Evolutionary conservation across 2,329 filamentous ascomycete species (phyloP).

Genomic region (Colletotrichum incanum): DNA sequence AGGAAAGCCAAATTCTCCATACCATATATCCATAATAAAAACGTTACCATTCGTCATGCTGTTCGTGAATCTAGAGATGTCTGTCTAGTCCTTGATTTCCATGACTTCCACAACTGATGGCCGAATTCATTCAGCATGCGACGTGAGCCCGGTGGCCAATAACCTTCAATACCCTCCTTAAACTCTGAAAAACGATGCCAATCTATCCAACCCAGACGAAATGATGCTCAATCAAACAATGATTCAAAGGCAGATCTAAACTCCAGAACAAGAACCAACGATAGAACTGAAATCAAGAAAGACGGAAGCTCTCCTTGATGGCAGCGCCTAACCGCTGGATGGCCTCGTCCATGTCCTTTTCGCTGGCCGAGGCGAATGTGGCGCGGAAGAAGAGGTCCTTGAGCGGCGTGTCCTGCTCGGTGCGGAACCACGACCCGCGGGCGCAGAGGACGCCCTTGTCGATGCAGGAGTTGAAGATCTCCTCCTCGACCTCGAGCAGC

Average conservation of each 20-base stretch:
- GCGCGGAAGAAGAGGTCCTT: slow-evolving; percentile 87
- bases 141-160: neutral
- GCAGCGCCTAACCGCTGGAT: slow-evolving; percentile 84
- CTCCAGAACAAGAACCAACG: neutral
- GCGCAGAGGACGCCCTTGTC: slow-evolving; percentile 85
- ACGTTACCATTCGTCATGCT: neutral
- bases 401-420: slow-evolving; percentile 74
- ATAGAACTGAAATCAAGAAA: slow-evolving; percentile 46
- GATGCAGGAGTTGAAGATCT: slow-evolving; percentile 86
- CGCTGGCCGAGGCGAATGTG: slow-evolving; percentile 87
- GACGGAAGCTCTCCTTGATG: slow-evolving; percentile 71
- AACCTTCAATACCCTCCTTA: neutral
- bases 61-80: neutral
- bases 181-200: neutral
- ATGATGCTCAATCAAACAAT: neutral
- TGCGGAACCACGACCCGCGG: slow-evolving; percentile 92
- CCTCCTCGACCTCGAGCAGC: slow-evolving; percentile 82
- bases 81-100: neutral
- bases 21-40: neutral
- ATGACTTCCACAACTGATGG: neutral
- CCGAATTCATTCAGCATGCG: neutral
- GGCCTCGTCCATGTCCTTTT: slow-evolving; percentile 79
- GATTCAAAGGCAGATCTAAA: neutral
- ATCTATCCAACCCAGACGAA: neutral
- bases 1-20: neutral